Evolutionary conservation across 2,329 filamentous ascomycete species (phyloP), one percentile per base, ranked within the genome.

Genomic region (Acephala macrosclerotiorum): DNA sequence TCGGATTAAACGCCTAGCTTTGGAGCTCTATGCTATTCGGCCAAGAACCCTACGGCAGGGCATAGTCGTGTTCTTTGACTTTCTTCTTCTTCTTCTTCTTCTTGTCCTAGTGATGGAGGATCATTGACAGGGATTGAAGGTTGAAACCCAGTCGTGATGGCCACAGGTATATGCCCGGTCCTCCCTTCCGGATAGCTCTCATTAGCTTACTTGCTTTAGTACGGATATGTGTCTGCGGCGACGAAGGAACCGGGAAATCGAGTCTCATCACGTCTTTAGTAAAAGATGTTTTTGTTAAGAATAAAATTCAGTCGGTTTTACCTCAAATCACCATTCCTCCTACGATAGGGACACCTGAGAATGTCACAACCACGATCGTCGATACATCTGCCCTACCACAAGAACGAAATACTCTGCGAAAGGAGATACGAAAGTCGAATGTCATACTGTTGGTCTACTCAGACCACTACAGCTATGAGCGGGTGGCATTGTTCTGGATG

Each of bases 381-480:
- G 96, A 99, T 79, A 99, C 96, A 36, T 98, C 95, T 38, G 94
- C 96, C 42, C 87, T 97, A 11, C 96, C 96, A 0, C 94, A 97
- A 79, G 95, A 99, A 77, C 90, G 96, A 71, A 92, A 91, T 66
- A 94, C 90, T 20, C 84, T 99, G 66, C 91, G 94, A 68, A 96
- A 96, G 77, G 96, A 98, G 81, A 94, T 99, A 68, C 90, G 96
- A 70, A 97, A 97, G 79, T 96, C 91, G 75, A 99, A 97, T 77
- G 95, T 97, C 71, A 98, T 99, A 70, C 85, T 98, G 20, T 88
- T 99, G 51, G 94, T 99, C 62, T 99, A 99, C 79, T 94, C 94
- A 71, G 96, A 99, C 78, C 95, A 98, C 80, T 99, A 99, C 83
- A 98, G 94, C 84, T 99, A 98, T 81, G 96, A 99, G 78, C 86